phyloP scores from a whole-genome alignment of 2,329 filamentous ascomycete species.

The Allantophomopsis cytisporea region DNA sequence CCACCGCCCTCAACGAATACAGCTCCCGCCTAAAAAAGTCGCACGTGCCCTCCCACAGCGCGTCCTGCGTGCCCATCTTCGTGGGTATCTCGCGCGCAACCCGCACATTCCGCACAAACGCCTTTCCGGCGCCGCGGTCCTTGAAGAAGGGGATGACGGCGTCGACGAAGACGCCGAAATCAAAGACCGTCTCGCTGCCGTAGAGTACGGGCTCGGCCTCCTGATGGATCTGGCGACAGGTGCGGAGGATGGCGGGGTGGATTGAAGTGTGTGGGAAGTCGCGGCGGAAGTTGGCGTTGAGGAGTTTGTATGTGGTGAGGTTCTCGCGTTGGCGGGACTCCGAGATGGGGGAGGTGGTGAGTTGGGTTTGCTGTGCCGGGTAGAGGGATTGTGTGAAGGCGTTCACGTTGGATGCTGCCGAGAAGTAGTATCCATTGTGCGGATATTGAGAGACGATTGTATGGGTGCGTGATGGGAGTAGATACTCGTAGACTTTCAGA shows the following conservation, averaged over 20 bases:
- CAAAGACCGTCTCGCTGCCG: constrained; percentile 2
- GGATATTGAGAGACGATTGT: constrained; percentile 14
- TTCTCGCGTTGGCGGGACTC: constrained; percentile 1
- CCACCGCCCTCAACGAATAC: constrained; percentile 5
- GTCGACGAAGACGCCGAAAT: constrained; percentile 2
- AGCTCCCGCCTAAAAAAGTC: constrained; percentile 5
- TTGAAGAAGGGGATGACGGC: constrained; percentile 9
- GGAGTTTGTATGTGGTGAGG: constrained; percentile 13
- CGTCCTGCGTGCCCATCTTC: constrained; percentile 1
- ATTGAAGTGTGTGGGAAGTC: constrained; percentile 6
- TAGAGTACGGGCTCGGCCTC: constrained; percentile 14
- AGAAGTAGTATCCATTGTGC: constrained; percentile 13
- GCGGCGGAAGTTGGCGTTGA: constrained; percentile 8
- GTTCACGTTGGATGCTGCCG: constrained; percentile 4
- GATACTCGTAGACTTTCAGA: constrained; percentile 12
- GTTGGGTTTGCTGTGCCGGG: background rate
- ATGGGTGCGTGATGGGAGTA: constrained; percentile 13
- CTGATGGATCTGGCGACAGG: constrained; percentile 6
- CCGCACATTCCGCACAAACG: background rate
- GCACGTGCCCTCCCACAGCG: constrained; percentile 9
- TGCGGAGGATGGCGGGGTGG: constrained; percentile 7
- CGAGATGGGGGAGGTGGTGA: background rate
- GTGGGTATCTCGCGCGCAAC: constrained; percentile 7
- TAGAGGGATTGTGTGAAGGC: background rate
- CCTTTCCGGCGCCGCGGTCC: constrained; percentile 6